Base-by-base conservation (phyloP, 2,329 filamentous ascomycete species). In the Colletotrichum sp. region DNA sequence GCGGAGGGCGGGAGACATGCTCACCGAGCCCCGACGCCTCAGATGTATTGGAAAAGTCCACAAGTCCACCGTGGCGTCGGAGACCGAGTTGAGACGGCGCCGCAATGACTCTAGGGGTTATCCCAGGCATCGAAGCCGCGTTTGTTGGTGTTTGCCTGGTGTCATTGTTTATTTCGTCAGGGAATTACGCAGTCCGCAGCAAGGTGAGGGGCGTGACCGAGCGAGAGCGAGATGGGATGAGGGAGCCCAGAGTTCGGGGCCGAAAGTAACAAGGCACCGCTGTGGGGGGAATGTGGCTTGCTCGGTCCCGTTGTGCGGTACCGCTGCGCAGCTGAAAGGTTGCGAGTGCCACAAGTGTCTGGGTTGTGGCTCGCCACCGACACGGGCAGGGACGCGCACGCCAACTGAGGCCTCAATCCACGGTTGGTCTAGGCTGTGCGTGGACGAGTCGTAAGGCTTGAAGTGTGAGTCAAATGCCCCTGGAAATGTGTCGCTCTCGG, bases 381-480 rank as follows among this genome's bases (percentile, higher is more conserved):
- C 59, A 39, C 28, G 32, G 63, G 34, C 18, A 60, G 52, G 73
- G 63, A 64, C 70, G 64, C 73, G 73, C 70, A 75, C 64, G 64
- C 73, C 69, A 71, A 34, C 26, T 39, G 63, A 75, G 70, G 69
- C 64, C 73, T 68, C 64, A 64, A 24, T 32, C 30, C 32, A 22
- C 8, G 9, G 34, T 15, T 44, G 30, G 69, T 68, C 24, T 68
- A 32, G 44, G 44, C 36, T 39, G 26, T 75, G 26, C 57, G 73
- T 12, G 70, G 63, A 73, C 57, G 15, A 55, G 57, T 73, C 55
- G 70, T 73, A 63, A 68, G 73, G 71, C 64, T 59, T 34, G 34
- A 44, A 22, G 34, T 73, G 26, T 73, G 73, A 75, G 73, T 75
- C 63, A 60, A 64, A 48, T 64, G 57, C 64, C 57, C 63, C 57